A percentile compares a stretch with the other conserved stretches of the same genome.
phyloP scores from a whole-genome alignment of 495 filamentous ascomycete genomes.

The Penicillium maclennaniae region DNA sequence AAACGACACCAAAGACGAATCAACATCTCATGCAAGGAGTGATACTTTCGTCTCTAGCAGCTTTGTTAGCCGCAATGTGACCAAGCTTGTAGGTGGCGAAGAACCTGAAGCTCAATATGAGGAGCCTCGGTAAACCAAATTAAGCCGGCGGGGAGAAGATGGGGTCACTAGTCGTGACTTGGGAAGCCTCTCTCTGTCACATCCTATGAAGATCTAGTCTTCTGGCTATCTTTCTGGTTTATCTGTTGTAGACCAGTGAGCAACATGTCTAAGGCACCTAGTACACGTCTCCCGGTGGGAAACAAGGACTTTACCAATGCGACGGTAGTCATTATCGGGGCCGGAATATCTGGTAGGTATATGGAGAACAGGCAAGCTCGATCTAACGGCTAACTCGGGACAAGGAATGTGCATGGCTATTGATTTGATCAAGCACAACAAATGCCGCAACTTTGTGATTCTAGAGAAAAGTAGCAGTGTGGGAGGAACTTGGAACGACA shows the following conservation, averaged over 20 bases:
- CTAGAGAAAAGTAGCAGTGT: constrained; percentile 50
- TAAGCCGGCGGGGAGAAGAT: background rate
- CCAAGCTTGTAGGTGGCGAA: background rate
- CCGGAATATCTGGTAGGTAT: constrained; percentile 41
- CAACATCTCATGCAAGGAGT: background rate
- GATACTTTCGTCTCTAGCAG: background rate
- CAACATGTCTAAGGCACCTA: constrained; percentile 10
- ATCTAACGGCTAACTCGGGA: background rate
- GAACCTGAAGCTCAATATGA: background rate
- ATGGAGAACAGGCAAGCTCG: background rate
- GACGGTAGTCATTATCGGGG: constrained; percentile 53
- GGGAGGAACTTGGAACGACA: constrained; percentile 56
- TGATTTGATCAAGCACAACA: constrained; percentile 50
- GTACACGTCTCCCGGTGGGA: constrained; percentile 20
- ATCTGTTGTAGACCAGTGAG: background rate
- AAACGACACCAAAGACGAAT: background rate
- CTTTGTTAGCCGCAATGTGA: background rate
- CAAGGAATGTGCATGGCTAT: constrained; percentile 55
- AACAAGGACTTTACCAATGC: constrained; percentile 38
- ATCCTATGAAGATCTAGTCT: background rate
- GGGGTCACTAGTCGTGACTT: background rate
- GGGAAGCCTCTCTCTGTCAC: background rate
- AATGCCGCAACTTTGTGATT: constrained; percentile 53
- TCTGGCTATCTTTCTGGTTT: background rate
- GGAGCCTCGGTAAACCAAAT: constrained; percentile 4